Evolutionary conservation across 495 filamentous ascomycete genomes (phyloP).

Genomic region (Neurospora cerealis): DNA sequence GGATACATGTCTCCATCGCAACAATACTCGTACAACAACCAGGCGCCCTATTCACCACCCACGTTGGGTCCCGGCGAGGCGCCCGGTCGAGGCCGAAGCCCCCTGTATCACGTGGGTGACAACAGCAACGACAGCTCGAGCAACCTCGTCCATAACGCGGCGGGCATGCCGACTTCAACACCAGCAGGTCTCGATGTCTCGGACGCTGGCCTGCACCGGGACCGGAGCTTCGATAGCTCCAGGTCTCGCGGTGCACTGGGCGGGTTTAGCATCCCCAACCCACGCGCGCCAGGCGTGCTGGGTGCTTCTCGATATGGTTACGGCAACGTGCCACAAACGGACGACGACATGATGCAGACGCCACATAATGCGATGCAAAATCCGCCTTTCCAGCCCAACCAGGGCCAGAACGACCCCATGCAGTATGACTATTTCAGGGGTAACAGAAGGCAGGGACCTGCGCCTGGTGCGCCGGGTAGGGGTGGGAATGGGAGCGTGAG

Average conservation of each 20-base stretch:
- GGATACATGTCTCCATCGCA: conserved; percentile 10
- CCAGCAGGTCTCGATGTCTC: conserved; percentile 14
- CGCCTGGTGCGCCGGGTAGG: conserved; percentile 12
- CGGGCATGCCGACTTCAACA: conserved; percentile 27
- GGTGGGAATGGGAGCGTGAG: neutral
- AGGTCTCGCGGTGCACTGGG: conserved; percentile 2
- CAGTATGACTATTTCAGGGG: conserved; percentile 30
- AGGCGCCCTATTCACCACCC: conserved; percentile 4
- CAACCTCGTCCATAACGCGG: conserved; percentile 33
- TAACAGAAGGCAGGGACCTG: neutral
- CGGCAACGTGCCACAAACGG: conserved; percentile 38
- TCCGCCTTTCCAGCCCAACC: neutral
- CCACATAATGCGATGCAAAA: conserved; percentile 4
- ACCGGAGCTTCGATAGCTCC: conserved; percentile 22
- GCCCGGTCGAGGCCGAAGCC: conserved; percentile 21
- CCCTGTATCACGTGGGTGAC: conserved; percentile 31
- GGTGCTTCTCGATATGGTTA: conserved; percentile 45
- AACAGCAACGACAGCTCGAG: conserved; percentile 36
- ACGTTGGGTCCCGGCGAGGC: conserved; percentile 5
- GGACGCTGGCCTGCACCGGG: conserved; percentile 15
- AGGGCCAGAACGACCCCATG: conserved; percentile 9
- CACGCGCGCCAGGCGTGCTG: conserved; percentile 30
- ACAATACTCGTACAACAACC: conserved; percentile 8
- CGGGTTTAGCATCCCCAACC: conserved; percentile 9
- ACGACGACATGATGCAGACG: conserved; percentile 26